Conservation (phyloP, 2,329 filamentous ascomycete genomes). For the Nannizziopsis arthrosporioides region DNA sequence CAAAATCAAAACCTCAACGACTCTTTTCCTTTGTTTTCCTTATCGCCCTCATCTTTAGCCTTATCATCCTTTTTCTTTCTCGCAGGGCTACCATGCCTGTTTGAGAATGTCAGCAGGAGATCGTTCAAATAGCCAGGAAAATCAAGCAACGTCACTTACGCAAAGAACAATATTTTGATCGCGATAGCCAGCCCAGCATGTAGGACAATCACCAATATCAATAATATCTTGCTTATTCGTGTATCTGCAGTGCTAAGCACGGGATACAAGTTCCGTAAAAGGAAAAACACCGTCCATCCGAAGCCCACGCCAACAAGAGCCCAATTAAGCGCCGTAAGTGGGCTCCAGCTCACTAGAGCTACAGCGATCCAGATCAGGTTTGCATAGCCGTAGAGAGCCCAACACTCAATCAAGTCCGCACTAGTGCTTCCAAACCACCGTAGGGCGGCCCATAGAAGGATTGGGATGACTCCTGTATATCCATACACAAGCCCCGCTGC, state of each 20-base stretch:
- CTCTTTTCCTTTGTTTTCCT: conserved; percentile 23
- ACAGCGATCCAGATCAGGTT: conserved; percentile 97
- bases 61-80: conserved; percentile 30
- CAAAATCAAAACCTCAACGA: conserved; percentile 18
- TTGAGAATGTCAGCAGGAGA: conserved; percentile 12
- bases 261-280: conserved; percentile 78
- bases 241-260: conserved; percentile 86
- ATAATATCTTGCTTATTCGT: conserved; percentile 76
- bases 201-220: conserved; percentile 70
- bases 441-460: conserved; percentile 73
- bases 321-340: conserved; percentile 78
- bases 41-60: conserved; percentile 19
- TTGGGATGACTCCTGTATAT: conserved; percentile 78
- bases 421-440: conserved; percentile 88
- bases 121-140: not conserved
- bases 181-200: conserved; percentile 85
- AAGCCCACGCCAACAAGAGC: conserved; percentile 83
- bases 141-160: conserved; percentile 35
- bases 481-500: conserved; percentile 90
- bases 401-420: conserved; percentile 88
- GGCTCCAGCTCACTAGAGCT: conserved; percentile 81
- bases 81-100: conserved; percentile 52
- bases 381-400: conserved; percentile 88
- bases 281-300: conserved; percentile 67
- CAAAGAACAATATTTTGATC: conserved; percentile 96